Conservation (phyloP, 441 rosid genomes). For the Raphanus hybrid region DNA sequence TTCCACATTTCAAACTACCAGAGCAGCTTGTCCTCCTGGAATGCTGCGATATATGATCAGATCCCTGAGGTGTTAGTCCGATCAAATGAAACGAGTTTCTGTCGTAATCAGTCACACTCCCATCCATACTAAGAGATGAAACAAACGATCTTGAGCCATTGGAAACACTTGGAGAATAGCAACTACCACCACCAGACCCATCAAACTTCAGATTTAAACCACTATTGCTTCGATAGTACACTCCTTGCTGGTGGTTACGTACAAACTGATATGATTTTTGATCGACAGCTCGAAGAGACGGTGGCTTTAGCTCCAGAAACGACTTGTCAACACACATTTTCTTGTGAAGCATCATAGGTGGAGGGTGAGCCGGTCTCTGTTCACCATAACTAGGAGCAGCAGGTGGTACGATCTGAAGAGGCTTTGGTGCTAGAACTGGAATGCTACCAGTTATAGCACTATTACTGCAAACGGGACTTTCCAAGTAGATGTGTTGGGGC, state of each 20-base stretch:
- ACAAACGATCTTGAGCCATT: slow-evolving; percentile 51
- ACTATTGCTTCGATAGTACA: slow-evolving; percentile 47
- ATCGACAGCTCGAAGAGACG: slow-evolving; percentile 28
- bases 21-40: slow-evolving; percentile 53
- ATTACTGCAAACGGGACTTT: slow-evolving; percentile 40
- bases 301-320: slow-evolving; percentile 43
- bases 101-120: slow-evolving; percentile 44
- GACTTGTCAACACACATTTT: slow-evolving; percentile 44
- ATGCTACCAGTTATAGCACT: slow-evolving; percentile 3
- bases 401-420: slow-evolving; percentile 54
- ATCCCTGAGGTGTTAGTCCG: slow-evolving; percentile 35
- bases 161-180: slow-evolving; percentile 52
- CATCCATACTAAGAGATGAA: slow-evolving; percentile 54
- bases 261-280: slow-evolving; percentile 36
- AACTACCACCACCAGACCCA: slow-evolving; percentile 45
- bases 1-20: slow-evolving; percentile 53
- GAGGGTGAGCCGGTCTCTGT: slow-evolving; percentile 31
- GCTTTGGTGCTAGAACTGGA: slow-evolving; percentile 56
- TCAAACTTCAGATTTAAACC: slow-evolving; percentile 61
- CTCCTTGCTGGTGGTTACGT: slow-evolving; percentile 40
- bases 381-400: slow-evolving; percentile 31
- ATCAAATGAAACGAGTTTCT: slow-evolving; percentile 53
- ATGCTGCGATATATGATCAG: slow-evolving; percentile 38
- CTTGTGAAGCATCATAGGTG: slow-evolving; percentile 29
- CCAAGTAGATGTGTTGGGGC: slow-evolving; percentile 51